These are phyloP conservation scores for Blumeriella jaapii DNA, from an alignment of 2,329 filamentous ascomycete genomes.

Conservation along the genomic window DNA sequence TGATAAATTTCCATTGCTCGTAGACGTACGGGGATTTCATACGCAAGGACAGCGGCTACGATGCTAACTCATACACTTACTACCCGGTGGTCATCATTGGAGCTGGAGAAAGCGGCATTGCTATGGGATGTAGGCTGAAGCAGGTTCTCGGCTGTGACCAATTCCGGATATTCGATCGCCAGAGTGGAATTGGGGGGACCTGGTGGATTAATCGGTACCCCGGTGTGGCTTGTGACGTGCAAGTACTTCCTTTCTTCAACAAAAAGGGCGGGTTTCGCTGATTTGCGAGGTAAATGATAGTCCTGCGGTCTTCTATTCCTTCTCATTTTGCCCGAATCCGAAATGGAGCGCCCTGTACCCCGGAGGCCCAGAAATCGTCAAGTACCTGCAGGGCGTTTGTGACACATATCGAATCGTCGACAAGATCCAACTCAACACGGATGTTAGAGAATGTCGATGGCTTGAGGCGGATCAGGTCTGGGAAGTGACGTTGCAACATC, in stretches of 20 bases:
- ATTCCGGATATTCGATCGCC: slow-evolving; percentile 46
- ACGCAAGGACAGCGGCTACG: slow-evolving; percentile 30
- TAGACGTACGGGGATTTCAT: slow-evolving; percentile 27
- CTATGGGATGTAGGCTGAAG: slow-evolving; percentile 45
- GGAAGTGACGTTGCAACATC: slow-evolving; percentile 40
- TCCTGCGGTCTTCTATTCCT: slow-evolving; percentile 45
- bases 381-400: slow-evolving; percentile 41
- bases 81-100: slow-evolving; percentile 41
- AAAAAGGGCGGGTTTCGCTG: neutral
- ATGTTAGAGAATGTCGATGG: slow-evolving; percentile 41
- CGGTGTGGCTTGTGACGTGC: slow-evolving; percentile 41
- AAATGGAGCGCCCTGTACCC: slow-evolving; percentile 47
- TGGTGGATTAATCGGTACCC: slow-evolving; percentile 52
- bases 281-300: slow-evolving; percentile 23
- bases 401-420: slow-evolving; percentile 42
- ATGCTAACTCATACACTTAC: slow-evolving; percentile 28
- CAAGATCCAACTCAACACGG: slow-evolving; percentile 47
- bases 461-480: slow-evolving; percentile 41
- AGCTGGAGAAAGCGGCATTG: slow-evolving; percentile 47
- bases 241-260: slow-evolving; percentile 7
- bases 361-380: slow-evolving; percentile 45
- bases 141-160: slow-evolving; percentile 42
- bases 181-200: slow-evolving; percentile 38
- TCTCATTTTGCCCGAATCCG: slow-evolving; percentile 48
- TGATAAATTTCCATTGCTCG: neutral